Evolutionary conservation across 352 stramenopile species (phyloP).

Genomic region (Phytophthora sojae): DNA sequence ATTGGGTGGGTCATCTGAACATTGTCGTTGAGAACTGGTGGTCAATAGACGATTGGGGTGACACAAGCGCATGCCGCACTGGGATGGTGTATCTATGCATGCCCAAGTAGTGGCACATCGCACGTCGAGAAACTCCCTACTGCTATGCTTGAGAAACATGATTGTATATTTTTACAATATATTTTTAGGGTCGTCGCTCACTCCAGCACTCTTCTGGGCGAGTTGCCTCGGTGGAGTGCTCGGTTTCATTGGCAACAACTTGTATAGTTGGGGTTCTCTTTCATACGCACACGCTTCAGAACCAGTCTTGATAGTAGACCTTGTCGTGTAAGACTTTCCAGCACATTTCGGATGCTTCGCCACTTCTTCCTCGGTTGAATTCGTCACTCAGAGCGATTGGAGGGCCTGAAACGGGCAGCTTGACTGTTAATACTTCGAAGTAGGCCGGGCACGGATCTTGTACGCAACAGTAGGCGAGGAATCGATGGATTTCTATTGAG

Average conservation of each 20-base stretch:
- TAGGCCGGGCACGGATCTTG: no score
- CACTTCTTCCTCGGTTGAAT: not conserved
- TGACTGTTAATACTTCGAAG: no score
- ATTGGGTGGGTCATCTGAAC: conserved; percentile 12
- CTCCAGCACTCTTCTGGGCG: conserved; percentile 6
- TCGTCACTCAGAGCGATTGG: not conserved
- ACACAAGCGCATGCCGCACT: conserved; percentile 4
- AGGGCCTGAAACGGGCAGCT: not conserved
- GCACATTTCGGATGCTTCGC: not conserved
- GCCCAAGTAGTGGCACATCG: not conserved
- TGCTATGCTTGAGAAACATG: not conserved
- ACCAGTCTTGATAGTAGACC: not conserved
- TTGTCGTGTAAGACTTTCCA: not conserved
- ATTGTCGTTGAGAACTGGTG: not conserved
- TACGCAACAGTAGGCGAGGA: no score
- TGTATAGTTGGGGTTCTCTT: not conserved
- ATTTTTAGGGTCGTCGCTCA: conserved; percentile 3
- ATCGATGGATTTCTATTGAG: no score
- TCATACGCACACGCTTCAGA: not conserved
- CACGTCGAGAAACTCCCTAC: conserved; percentile 16
- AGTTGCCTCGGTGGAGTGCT: conserved; percentile 10
- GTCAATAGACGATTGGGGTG: not conserved
- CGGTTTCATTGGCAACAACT: conserved; percentile 7
- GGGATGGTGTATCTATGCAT: conserved; percentile 10
- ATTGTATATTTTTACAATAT: no score